A percentile compares a stretch with the other conserved stretches of the same genome.
These are phyloP conservation scores for Sclerotinia trifoliorum DNA, from an alignment of 2,329 filamentous ascomycete genomes.

Conservation along the genomic window DNA sequence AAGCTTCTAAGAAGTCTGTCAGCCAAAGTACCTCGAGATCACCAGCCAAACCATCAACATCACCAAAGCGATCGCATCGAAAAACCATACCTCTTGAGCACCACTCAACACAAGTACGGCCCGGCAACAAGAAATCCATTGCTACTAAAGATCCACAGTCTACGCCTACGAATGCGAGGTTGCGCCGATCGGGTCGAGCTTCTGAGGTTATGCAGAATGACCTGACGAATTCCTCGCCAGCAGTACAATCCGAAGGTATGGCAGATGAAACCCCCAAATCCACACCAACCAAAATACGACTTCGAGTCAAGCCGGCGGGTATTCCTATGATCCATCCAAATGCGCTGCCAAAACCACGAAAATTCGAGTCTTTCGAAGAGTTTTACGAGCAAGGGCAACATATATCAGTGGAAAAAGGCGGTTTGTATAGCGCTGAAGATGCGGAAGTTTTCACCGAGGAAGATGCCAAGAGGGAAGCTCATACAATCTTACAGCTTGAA, in stretches of 20 bases:
- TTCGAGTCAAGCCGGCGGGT: conserved; percentile 48
- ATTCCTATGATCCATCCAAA: conserved; percentile 61
- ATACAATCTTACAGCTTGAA: conserved; percentile 66
- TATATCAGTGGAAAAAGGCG: conserved; percentile 58
- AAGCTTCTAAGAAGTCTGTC: conserved; percentile 28
- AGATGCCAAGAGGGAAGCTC: conserved; percentile 66
- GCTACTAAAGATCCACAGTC: conserved; percentile 30
- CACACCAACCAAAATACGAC: conserved; percentile 48
- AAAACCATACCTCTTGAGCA: conserved; percentile 36
- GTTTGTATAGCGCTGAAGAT: conserved; percentile 55
- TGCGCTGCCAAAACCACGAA: conserved; percentile 52
- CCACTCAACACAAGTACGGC: conserved; percentile 31
- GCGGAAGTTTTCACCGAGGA: conserved; percentile 58
- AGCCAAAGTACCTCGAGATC: conserved; percentile 29
- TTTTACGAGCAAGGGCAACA: conserved; percentile 53
- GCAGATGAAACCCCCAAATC: conserved; percentile 32
- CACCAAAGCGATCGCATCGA: conserved; percentile 37
- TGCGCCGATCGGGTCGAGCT: conserved; percentile 32
- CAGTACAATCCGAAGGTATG: conserved; percentile 28
- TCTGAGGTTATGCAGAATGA: conserved; percentile 31
- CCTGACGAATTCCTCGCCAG: conserved; percentile 22
- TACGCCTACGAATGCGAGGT: conserved; percentile 28
- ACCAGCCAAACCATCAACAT: conserved; percentile 30
- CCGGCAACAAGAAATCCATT: conserved; percentile 29
- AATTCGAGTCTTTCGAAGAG: conserved; percentile 56